Base-by-base conservation (phyloP, 176 grass and related monocot species). In the Ensete ventricosum region DNA sequence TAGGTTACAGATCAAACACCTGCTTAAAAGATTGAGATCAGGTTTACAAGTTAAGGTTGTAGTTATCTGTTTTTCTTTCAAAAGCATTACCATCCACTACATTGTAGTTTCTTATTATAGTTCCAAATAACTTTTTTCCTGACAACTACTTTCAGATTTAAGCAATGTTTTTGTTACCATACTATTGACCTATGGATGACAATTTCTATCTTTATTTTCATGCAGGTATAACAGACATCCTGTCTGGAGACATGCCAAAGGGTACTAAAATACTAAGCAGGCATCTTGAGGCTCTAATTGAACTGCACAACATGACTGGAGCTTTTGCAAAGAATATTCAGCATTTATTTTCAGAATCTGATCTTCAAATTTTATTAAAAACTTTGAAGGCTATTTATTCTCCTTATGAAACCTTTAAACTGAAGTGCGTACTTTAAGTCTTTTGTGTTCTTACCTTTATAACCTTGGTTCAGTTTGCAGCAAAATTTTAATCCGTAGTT, bases 241-340 rank as follows among this genome's bases (percentile, higher is more conserved):
- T 99, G 72, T 94, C 96, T 71, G 96, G 95, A 12, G 88, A 98
- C 73, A 84, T 93, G 63, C 90, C 90, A 85, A 98, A 93, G 91
- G 82, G 95, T 50, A 93, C 82, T 72, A 98, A 98, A 79, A 78
- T 98, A 69, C 83, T 89, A 84, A 81, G 89, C 86, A 91, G 86
- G 64, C 96, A 99, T 81, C 86, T 99, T 82, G 86, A 87, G 75
- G 82, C 88, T 2, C 84, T 98, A 76, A 89, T 98, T 43, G 95
- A 98, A 81, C 73, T 98, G 86, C 95, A 98, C 77, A 98, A 91
- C 84, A 89, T 93, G 86, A 93, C 90, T 75, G 86, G 82, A 73
- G 87, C 82, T 78, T 99, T 99, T 89, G 86, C 84, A 72, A 89
- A 91, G 76, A 99, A 91, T 71, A 87, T 99, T 78, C 96, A 99